Evolutionary conservation across 768 basidiomycete species (phyloP), one percentile per base, ranked within the genome.

Genomic region (Leccinum broughii): DNA sequence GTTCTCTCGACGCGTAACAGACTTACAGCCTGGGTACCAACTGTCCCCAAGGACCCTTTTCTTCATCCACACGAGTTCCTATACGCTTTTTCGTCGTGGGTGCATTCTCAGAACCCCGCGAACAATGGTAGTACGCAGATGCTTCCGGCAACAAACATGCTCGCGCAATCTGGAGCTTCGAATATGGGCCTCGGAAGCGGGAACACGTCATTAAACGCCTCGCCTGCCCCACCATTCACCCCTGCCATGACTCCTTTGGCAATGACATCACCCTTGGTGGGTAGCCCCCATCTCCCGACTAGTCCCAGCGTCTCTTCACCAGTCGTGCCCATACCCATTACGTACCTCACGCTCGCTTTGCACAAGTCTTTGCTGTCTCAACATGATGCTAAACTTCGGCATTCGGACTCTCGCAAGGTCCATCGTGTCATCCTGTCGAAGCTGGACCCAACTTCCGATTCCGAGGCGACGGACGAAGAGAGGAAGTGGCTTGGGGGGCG

Each of bases 21-120:
- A 68, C 80, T 93, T 15, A 79, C 83, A 22, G 80, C 82, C 26
- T 75, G 89, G 24, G 69, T 50, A 22, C 64, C 78, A 65, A 63
- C 70, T 34, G 76, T 87, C 39, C 88, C 91, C 2, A 87, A 86
- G 70, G 92, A 93, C 70, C 92, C 92, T 1, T 92, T 94, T 68
- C 76, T 90, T 50, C 82, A 90, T 58, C 89, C 90, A 1, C 70
- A 81, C 44, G 75, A 75, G 9, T 88, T 93, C 61, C 67, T 81
- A 22, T 71, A 76, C 26, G 81, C 82, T 2, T 76, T 93, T 6
- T 66, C 70, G 10, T 70, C 64, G 26, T 75, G 69, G 64, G 56
- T 54, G 7, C 65, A 70, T 24, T 64, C 66, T 15, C 71, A 73
- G 51, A 44, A 54, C 24, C 6, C 50, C 49, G 53, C 54, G 37